Evolutionary conservation across 2,329 filamentous ascomycete genomes (phyloP).

Genomic region (Elsinoe australis): DNA sequence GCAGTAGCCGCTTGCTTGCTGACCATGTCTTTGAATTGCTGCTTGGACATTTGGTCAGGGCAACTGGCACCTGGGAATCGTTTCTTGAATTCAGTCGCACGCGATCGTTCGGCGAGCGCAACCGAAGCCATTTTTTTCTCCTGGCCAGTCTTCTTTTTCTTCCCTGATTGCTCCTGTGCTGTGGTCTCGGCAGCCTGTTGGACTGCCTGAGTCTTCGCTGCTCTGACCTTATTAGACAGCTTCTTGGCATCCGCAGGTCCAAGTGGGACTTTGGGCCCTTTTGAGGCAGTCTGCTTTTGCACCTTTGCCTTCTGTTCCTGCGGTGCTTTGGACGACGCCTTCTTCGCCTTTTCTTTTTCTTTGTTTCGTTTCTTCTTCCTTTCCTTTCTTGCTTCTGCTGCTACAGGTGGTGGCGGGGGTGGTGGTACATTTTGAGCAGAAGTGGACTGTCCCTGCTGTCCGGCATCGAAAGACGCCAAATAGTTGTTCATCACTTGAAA

Average conservation of each 20-base stretch:
- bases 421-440: neutral
- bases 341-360: neutral
- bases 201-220: neutral
- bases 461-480: neutral
- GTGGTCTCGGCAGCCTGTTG: neutral
- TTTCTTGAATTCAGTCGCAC: conserved; percentile 2
- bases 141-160: no score
- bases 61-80: conserved; percentile 1
- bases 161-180: no score
- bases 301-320: neutral
- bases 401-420: neutral
- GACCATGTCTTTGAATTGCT: neutral
- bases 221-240: neutral
- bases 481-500: neutral
- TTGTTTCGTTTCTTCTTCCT: neutral
- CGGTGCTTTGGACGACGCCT: neutral
- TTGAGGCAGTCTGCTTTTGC: neutral
- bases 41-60: neutral
- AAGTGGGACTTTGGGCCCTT: neutral
- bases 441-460: neutral
- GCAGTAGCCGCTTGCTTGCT: neutral
- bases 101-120: neutral
- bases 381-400: no score
- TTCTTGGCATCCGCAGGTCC: neutral
- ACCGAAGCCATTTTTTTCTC: no score